Conservation (phyloP, 169 alveolate genomes). For the Condylostoma magnum region DNA sequence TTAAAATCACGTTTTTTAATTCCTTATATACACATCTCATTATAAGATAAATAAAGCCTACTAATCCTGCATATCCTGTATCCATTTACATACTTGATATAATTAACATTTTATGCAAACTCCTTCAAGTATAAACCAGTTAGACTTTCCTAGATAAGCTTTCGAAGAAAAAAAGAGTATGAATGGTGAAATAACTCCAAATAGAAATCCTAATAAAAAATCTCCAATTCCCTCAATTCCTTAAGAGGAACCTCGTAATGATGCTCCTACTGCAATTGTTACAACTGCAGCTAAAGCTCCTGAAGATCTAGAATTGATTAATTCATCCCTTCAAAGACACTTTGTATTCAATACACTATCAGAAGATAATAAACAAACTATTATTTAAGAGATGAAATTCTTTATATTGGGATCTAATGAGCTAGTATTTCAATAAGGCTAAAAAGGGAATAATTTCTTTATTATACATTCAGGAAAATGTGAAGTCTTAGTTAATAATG, state of each 20-base stretch:
- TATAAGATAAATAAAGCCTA: too few relatives aligned
- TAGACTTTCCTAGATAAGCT: too few relatives aligned
- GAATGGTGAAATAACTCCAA: too few relatives aligned
- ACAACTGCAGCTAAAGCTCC: not conserved
- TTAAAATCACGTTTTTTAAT: too few relatives aligned
- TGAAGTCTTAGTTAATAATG: slow-evolving; percentile 88
- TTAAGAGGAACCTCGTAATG: not conserved
- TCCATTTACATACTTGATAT: too few relatives aligned
- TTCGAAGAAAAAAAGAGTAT: too few relatives aligned
- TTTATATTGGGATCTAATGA: not conserved
- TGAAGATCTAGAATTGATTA: not conserved
- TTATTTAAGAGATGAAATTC: slow-evolving; percentile 10
- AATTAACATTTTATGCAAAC: too few relatives aligned
- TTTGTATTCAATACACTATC: slow-evolving; percentile 1
- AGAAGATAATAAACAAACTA: not conserved
- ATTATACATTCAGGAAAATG: slow-evolving; percentile 43
- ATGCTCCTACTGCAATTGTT: not conserved
- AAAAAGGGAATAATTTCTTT: slow-evolving; percentile 35
- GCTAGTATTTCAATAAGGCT: slow-evolving; percentile 35
- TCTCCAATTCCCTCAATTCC: too few relatives aligned
- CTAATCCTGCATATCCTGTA: too few relatives aligned
- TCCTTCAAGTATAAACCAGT: too few relatives aligned
- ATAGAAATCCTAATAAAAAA: too few relatives aligned
- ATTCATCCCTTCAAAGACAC: not conserved
- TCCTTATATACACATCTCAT: too few relatives aligned